phyloP scores from a whole-genome alignment of 1,139 yeast genomes.

The Maudiozyma humilis region DNA sequence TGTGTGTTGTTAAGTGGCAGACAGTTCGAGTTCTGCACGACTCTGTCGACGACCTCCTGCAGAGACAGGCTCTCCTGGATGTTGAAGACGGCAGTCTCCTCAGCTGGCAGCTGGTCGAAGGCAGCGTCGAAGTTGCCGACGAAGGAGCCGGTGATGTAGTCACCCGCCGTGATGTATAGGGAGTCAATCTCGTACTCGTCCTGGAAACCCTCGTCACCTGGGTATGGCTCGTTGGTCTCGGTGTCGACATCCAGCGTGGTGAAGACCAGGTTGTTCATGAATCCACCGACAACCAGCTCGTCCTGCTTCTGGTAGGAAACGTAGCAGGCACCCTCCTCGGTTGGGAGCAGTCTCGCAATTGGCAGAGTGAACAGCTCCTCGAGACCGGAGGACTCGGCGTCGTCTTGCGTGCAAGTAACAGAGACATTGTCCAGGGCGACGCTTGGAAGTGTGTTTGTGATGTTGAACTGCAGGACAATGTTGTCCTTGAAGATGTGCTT shows the following conservation, averaged over 20 bases:
- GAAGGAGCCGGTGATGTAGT: conserved; percentile 70
- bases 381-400: conserved; percentile 49
- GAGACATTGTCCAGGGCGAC: conserved; percentile 71
- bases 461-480: conserved; percentile 75
- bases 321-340: conserved; percentile 64
- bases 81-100: conserved; percentile 54
- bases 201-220: conserved; percentile 77
- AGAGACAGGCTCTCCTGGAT: conserved; percentile 38
- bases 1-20: conserved; percentile 76
- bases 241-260: conserved; percentile 76
- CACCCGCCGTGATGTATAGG: conserved; percentile 69
- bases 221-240: conserved; percentile 57
- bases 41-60: conserved; percentile 43
- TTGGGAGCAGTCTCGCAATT: conserved; percentile 63
- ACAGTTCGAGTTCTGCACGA: conserved; percentile 45
- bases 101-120: conserved; percentile 64
- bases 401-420: conserved; percentile 48
- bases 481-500: conserved; percentile 75
- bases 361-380: conserved; percentile 71
- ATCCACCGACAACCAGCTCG: conserved; percentile 40
- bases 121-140: conserved; percentile 66
- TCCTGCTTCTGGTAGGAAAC: conserved; percentile 63
- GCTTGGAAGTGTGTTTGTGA: conserved; percentile 77
- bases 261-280: conserved; percentile 66
- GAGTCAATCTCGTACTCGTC: conserved; percentile 92